Evolutionary conservation across 805 yeast genomes (phyloP).

Genomic region (Lachancea lanzarotensis): DNA sequence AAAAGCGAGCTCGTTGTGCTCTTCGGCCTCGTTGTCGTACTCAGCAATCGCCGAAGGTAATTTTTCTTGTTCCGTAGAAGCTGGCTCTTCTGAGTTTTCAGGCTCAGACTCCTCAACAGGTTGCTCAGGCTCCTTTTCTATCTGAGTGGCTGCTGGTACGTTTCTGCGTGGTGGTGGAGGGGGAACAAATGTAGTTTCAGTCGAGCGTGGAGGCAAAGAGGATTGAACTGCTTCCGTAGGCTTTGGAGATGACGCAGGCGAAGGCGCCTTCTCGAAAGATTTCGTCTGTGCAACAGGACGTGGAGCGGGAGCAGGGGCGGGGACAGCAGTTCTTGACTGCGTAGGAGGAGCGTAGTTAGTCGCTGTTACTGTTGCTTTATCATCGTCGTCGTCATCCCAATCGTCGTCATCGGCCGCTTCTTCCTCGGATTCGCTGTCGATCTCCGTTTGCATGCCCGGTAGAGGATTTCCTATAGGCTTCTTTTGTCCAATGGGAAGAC

Average conservation of each 20-base stretch:
- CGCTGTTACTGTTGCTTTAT: conserved; percentile 3
- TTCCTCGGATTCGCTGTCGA: conserved; percentile 17
- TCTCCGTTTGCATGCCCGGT: conserved; percentile 31
- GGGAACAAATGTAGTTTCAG: conserved; percentile 19
- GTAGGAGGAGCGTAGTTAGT: conserved; percentile 11
- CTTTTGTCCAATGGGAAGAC: conserved; percentile 10
- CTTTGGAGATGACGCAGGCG: conserved; percentile 12
- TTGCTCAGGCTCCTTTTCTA: not conserved
- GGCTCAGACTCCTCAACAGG: not conserved
- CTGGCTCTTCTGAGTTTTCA: conserved; percentile 6
- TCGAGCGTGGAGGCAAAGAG: conserved; percentile 10
- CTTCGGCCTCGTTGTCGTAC: conserved; percentile 87
- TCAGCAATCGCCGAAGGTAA: conserved; percentile 61
- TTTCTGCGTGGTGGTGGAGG: conserved; percentile 29
- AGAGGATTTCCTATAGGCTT: conserved; percentile 26
- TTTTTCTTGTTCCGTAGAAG: conserved; percentile 13
- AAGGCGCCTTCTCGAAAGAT: conserved; percentile 21
- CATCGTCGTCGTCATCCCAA: conserved; percentile 8
- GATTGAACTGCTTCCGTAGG: conserved; percentile 7
- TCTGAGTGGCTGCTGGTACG: conserved; percentile 10
- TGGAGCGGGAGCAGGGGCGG: conserved; percentile 14
- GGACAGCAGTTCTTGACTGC: conserved; percentile 13
- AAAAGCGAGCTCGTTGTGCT: conserved; percentile 85
- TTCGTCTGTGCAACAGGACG: conserved; percentile 13
- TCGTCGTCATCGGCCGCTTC: conserved; percentile 25